phyloP scores from a whole-genome alignment of 2,329 filamentous ascomycete genomes.

The Diplodia intermedia region DNA sequence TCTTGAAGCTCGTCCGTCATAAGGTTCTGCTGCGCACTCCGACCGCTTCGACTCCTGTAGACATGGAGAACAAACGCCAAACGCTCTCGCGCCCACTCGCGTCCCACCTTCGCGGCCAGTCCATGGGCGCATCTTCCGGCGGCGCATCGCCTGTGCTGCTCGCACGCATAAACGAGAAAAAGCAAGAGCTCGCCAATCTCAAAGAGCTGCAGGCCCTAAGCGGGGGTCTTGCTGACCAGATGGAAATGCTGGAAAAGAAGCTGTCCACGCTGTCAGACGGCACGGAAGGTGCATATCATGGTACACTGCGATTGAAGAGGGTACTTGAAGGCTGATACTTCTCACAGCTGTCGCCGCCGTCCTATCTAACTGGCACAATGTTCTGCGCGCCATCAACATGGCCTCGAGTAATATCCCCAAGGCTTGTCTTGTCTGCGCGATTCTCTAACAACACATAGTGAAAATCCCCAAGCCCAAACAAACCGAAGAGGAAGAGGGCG shows the following conservation, averaged over 20 bases:
- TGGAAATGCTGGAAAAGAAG: constrained; percentile 82
- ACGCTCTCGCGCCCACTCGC: constrained; percentile 57
- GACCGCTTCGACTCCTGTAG: not conserved
- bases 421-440: constrained; percentile 26
- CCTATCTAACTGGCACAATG: constrained; percentile 86
- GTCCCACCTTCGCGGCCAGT: constrained; percentile 69
- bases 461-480: constrained; percentile 70
- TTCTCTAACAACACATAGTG: constrained; percentile 53
- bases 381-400: constrained; percentile 84
- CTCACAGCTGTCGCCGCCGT: constrained; percentile 76
- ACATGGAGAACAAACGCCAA: constrained; percentile 45
- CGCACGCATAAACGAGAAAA: constrained; percentile 84
- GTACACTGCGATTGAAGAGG: not conserved
- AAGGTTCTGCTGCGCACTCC: not conserved
- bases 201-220: constrained; percentile 80
- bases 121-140: constrained; percentile 44
- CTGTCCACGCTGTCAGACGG: constrained; percentile 78
- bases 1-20: not conserved
- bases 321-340: not conserved
- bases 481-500: constrained; percentile 37
- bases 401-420: constrained; percentile 69
- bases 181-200: constrained; percentile 79
- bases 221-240: constrained; percentile 77
- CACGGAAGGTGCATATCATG: constrained; percentile 57
- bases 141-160: constrained; percentile 74